Conservation (phyloP, 495 filamentous ascomycete genomes). For the Tuber borchii region DNA sequence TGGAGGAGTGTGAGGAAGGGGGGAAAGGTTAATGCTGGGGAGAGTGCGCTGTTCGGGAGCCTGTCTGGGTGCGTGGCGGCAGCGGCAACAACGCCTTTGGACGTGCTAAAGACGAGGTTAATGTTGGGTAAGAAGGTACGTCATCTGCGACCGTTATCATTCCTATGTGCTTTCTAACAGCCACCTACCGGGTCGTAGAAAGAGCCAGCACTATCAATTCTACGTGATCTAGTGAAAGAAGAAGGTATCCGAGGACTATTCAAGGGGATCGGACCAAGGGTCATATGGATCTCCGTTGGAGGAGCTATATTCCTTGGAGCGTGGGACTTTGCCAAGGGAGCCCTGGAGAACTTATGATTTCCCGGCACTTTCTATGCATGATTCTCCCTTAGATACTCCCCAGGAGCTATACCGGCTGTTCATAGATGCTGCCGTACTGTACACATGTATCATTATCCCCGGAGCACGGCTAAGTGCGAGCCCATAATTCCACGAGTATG, state of each 20-base stretch:
- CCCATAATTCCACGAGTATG: neutral
- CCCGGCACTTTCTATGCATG: neutral
- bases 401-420: neutral
- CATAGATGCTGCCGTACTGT: neutral
- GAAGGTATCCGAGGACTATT: conserved; percentile 74
- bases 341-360: conserved; percentile 48
- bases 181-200: conserved; percentile 18
- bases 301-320: conserved; percentile 93
- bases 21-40: conserved; percentile 57
- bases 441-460: neutral
- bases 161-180: neutral
- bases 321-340: conserved; percentile 84
- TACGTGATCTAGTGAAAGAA: conserved; percentile 61
- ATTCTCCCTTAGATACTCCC: neutral
- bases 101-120: conserved; percentile 93
- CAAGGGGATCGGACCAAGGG: conserved; percentile 76
- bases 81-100: conserved; percentile 82
- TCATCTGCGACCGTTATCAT: conserved; percentile 3
- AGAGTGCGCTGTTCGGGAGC: conserved; percentile 81
- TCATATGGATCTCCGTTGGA: conserved; percentile 89
- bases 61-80: conserved; percentile 79
- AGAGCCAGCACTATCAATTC: conserved; percentile 46
- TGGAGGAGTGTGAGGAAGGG: conserved; percentile 28
- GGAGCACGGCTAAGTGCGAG: neutral
- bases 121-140: conserved; percentile 65